Base-by-base conservation (phyloP, 2,329 filamentous ascomycete species). In the Neurospora sp. region DNA sequence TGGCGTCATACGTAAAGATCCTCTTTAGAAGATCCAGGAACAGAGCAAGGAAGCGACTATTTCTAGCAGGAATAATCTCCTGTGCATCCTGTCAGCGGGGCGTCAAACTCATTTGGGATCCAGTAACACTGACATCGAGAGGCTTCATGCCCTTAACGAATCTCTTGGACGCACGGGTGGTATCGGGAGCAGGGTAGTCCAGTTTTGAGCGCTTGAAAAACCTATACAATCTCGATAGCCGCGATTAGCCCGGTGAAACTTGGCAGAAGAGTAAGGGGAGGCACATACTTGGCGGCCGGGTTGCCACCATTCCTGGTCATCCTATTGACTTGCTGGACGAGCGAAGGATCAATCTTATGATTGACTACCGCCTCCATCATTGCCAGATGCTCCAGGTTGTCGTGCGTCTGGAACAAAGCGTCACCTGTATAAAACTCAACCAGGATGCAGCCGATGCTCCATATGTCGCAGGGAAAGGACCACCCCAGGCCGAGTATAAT, bases 131-230 rank as follows among this genome's bases (percentile, higher is more conserved):
- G 81, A 91, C 89, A 71, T 86, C 82, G 38, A 91, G 80, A 69
- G 83, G 84, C 78, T 91, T 91, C 89, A 91, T 91, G n/a, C 88
- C 89, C 78, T 89, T 89, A 13, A 91, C 89, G 75, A 91, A 91
- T 75, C 88, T 82, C 72, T 85, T 83, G 0, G 89, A 91, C 3
- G 89, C 88, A 70, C 89, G 82, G 0, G 87, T 89, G 0, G 89
- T 91, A 13, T 91, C 89, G 1, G 81, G 74, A 2, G 84, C 85
- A 3, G 89, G 89, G 73, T 91, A 91, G 73, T 91, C 89, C 23
- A 91, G 82, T 76, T 85, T 87, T 42, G 85, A 80, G 28, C 89
- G 83, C 77, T 90, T 91, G 78, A 91, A 91, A 75, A 89, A 91
- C 75, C 89, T 91, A n/a, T 10, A 28, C 43, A 1, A 62, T 28